A percentile compares a stretch with the other conserved stretches of the same genome.
Evolutionary conservation across 164 flowering plant species (phyloP).

Genomic region (Platanus orientalis): DNA sequence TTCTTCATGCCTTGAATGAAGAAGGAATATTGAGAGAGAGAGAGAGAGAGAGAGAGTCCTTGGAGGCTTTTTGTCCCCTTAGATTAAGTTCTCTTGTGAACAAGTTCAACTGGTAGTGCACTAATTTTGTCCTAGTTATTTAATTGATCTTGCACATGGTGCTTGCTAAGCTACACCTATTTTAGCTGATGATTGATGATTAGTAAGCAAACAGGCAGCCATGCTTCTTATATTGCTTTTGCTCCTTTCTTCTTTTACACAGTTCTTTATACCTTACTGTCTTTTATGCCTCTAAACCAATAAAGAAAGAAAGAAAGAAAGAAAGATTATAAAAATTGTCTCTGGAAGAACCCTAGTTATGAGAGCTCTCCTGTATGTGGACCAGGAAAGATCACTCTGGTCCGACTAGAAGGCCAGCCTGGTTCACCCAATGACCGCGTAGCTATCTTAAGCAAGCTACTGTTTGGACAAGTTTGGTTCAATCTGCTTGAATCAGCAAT

Average conservation of each 20-base stretch:
- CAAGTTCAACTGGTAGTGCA: neutral
- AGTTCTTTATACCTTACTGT: slow-evolving; percentile 1
- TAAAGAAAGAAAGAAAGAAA: neutral
- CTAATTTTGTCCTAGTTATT: neutral
- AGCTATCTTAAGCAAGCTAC: no score
- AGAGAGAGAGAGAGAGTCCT: slow-evolving; percentile 2
- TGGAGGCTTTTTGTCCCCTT: neutral
- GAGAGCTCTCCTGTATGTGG: no score
- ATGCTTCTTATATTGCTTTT: slow-evolving; percentile 5
- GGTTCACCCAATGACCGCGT: no score
- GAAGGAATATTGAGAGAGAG: neutral
- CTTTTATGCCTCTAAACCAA: neutral
- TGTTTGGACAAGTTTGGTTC: no score
- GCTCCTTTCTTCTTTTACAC: neutral
- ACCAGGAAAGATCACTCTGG: no score
- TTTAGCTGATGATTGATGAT: slow-evolving; percentile 4
- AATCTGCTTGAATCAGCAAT: no score
- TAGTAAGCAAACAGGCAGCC: neutral
- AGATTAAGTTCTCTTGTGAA: neutral
- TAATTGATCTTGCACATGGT: slow-evolving; percentile 3
- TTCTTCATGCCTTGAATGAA: neutral
- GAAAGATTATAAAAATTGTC: no score
- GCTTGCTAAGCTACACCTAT: slow-evolving; percentile 1
- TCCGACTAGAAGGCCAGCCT: no score
- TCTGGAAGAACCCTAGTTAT: no score